Percentiles rank a stretch among this genome's conserved stretches.
Evolutionary conservation across 2,329 filamentous ascomycete species (phyloP).

Genomic region (Incumbomyces delicatus): DNA sequence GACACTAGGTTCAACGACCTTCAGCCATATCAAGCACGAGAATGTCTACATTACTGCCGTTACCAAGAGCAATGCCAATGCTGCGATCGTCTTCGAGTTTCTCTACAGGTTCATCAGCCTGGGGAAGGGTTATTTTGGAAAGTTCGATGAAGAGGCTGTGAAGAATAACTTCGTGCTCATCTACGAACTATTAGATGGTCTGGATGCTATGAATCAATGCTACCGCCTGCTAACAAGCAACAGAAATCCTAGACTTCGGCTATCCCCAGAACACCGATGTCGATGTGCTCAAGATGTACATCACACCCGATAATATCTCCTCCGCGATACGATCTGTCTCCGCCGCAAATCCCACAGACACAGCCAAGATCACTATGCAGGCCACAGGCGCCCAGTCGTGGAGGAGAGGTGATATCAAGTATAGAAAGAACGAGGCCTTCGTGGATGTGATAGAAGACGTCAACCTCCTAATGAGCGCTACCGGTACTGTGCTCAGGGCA

Average conservation of each 20-base stretch:
- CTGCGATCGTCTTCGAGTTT: conserved; percentile 95
- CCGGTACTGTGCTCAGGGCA: conserved; percentile 83
- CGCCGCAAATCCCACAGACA: conserved; percentile 60
- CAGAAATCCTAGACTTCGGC: conserved; percentile 96
- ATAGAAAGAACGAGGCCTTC: conserved; percentile 98
- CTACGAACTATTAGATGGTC: conserved; percentile 91
- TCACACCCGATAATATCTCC: conserved; percentile 97
- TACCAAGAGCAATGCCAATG: conserved; percentile 98
- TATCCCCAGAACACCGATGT: conserved; percentile 99
- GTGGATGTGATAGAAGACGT: conserved; percentile 99
- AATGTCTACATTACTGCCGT: conserved; percentile 97
- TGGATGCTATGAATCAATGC: conserved; percentile 20
- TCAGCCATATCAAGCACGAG: conserved; percentile 98
- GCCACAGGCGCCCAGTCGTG: conserved; percentile 94
- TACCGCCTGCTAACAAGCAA: conserved; percentile 10
- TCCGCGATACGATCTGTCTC: conserved; percentile 46
- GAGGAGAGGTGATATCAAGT: conserved; percentile 95
- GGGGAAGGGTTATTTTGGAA: conserved; percentile 93
- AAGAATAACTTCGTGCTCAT: conserved; percentile 99
- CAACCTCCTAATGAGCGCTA: conserved; percentile 97
- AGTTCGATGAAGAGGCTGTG: conserved; percentile 97
- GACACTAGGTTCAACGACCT: conserved; percentile 93
- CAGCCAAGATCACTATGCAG: conserved; percentile 98
- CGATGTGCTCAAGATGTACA: conserved; percentile 99
- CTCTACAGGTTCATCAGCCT: conserved; percentile 83